Conservation (phyloP, 768 basidiomycete species). For the Leccinellum albellum region DNA sequence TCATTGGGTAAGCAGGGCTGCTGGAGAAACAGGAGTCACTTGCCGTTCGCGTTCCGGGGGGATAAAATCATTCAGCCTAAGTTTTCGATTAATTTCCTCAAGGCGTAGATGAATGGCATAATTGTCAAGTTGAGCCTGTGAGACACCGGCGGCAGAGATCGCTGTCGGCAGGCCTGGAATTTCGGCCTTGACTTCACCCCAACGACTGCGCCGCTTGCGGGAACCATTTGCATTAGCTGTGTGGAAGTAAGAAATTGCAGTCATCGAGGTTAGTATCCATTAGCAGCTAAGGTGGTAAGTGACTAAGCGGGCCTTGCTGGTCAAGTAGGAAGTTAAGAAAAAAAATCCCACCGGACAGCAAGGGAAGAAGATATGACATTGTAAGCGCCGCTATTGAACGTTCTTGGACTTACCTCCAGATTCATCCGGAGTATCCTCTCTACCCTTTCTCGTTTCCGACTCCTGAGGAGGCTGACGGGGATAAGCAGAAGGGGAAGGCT, state of each 20-base stretch:
- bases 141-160: conserved; percentile 89
- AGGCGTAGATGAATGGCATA: conserved; percentile 95
- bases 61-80: conserved; percentile 89
- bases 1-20: conserved; percentile 12
- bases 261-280: conserved; percentile 58
- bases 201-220: conserved; percentile 93
- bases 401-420: conserved; percentile 67
- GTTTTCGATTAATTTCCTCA: conserved; percentile 96
- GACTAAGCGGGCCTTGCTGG: conserved; percentile 29
- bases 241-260: conserved; percentile 38
- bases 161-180: conserved; percentile 93
- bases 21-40: neutral
- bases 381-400: conserved; percentile 36
- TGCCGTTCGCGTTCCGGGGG: conserved; percentile 94
- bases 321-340: conserved; percentile 23
- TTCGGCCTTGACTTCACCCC: conserved; percentile 92
- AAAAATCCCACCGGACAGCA: conserved; percentile 32
- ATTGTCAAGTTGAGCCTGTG: conserved; percentile 93
- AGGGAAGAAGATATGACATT: conserved; percentile 36
- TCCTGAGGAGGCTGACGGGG: conserved; percentile 62
- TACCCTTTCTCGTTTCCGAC: conserved; percentile 54
- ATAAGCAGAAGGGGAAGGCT: conserved; percentile 83
- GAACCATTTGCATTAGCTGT: conserved; percentile 81
- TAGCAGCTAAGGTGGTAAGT: conserved; percentile 34
- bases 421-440: conserved; percentile 68